Conservation (phyloP, 495 filamentous ascomycete genomes). For the Viridothelium virens region DNA sequence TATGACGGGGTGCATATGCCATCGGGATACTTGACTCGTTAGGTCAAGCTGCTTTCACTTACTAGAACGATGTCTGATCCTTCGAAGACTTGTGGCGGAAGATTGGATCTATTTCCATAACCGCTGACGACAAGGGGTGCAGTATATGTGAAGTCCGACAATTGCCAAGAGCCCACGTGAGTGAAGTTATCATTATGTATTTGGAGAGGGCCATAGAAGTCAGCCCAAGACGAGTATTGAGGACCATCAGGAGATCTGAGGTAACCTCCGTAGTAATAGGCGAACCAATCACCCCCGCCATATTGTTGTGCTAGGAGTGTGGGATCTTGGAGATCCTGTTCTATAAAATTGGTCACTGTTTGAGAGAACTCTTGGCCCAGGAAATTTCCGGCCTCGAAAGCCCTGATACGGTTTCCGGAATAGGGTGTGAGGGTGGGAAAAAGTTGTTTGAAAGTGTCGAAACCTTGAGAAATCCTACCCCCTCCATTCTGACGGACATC, state of each 20-base stretch:
- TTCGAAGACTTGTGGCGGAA: neutral
- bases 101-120: neutral
- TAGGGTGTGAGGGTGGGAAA: slow-evolving; percentile 12
- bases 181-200: slow-evolving; percentile 43
- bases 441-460: slow-evolving; percentile 44
- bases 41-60: neutral
- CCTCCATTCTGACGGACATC: slow-evolving; percentile 50
- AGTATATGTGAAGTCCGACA: neutral
- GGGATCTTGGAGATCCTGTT: neutral
- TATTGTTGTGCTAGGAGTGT: neutral
- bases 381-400: neutral
- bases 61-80: neutral
- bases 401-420: neutral
- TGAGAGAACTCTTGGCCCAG: neutral
- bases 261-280: neutral
- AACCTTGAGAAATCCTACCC: slow-evolving; percentile 38
- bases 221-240: slow-evolving; percentile 46
- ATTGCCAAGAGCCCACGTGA: slow-evolving; percentile 19
- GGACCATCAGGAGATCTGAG: slow-evolving; percentile 13
- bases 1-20: neutral
- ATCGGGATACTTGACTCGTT: neutral
- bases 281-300: neutral
- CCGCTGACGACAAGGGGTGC: neutral
- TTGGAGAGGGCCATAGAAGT: slow-evolving; percentile 44
- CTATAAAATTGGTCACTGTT: neutral